These are phyloP conservation scores for Penicillium flavigenum DNA, from an alignment of 495 filamentous ascomycete genomes.

Conservation along the genomic window DNA sequence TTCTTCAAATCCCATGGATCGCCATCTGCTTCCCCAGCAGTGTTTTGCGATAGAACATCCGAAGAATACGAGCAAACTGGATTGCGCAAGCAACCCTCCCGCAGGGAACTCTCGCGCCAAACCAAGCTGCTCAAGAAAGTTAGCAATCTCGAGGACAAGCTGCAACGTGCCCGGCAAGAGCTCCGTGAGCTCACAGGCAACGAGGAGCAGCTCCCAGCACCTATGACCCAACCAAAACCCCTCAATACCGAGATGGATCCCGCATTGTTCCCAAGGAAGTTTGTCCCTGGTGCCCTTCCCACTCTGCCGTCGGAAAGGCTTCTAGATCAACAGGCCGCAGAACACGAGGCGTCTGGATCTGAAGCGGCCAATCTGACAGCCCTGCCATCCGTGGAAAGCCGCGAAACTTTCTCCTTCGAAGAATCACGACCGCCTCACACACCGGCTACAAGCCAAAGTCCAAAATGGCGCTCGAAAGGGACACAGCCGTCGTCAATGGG, in stretches of 20 bases:
- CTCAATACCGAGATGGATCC: constrained; percentile 38
- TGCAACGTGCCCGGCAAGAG: constrained; percentile 57
- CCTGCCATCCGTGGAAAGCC: constrained; percentile 19
- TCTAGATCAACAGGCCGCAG: constrained; percentile 35
- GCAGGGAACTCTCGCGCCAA: constrained; percentile 61
- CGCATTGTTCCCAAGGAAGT: constrained; percentile 41
- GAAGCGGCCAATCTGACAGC: constrained; percentile 17
- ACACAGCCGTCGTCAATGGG: constrained; percentile 26
- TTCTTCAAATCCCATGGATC: constrained; percentile 28
- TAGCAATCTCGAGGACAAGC: constrained; percentile 63
- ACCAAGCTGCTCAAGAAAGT: constrained; percentile 63
- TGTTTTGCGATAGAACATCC: constrained; percentile 26
- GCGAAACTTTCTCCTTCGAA: constrained; percentile 18
- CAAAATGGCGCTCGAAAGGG: constrained; percentile 23
- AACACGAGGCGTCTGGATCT: constrained; percentile 10
- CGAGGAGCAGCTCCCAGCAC: constrained; percentile 35
- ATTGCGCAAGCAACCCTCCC: constrained; percentile 53
- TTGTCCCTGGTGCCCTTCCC: constrained; percentile 56
- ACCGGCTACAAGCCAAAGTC: constrained; percentile 18
- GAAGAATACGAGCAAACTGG: constrained; percentile 32
- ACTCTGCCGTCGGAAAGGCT: constrained; percentile 61
- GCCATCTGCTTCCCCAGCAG: constrained; percentile 2
- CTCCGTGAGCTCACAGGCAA: constrained; percentile 51
- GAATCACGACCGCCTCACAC: constrained; percentile 10
- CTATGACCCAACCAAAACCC: constrained; percentile 18